Base-by-base conservation (phyloP, 768 basidiomycete genomes). In the Pleurotus citrinopileatus region DNA sequence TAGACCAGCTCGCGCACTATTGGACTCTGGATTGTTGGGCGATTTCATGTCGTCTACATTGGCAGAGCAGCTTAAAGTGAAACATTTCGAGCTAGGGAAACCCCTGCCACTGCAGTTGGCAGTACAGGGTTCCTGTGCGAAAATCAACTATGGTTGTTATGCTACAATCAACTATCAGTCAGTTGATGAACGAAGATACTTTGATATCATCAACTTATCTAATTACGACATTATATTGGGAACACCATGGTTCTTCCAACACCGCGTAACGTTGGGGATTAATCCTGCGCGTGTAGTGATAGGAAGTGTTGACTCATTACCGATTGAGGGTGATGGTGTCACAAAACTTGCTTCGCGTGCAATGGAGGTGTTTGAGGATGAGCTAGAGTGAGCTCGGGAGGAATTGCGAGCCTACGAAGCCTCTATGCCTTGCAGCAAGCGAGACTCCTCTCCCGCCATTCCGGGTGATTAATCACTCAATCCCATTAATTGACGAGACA, bases 11-110 rank as follows among this genome's bases (percentile, higher is more conserved):
- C 55, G 66, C 1, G 71, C 73, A 0, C 52, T 74, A 8, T 36
- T 76, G n/a, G 72, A 75, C 50, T 63, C 67, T 1, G 71, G 72
- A n/a, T 75, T 73, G 0, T 46, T 71, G 0, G 66, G 68, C 2
- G 74, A 74, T 50, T 74, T 76, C 42, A 66, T 74, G 54, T 70
- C 69, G 3, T 61, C 67, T 3, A 60, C 55, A 5, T 17, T 73
- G 4, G 71, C 62, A 8, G 67, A 73, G 53, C 73, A 75, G 55
- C 48, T 75, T 1, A 64, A 66, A 28, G 23, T 72, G 0, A 57
- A 63, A 28, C 44, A 54, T 3, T 52, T 55, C 3, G 55, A 59
- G 9, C 56, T 76, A 6, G 59, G 46, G 9, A 71, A 64, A 45
- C 72, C 72, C 0, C 32, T 76, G 15, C 55, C 65, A 0, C 43